Evolutionary conservation across 306 rosid species (phyloP).

Genomic region (Parietaria judaica): DNA sequence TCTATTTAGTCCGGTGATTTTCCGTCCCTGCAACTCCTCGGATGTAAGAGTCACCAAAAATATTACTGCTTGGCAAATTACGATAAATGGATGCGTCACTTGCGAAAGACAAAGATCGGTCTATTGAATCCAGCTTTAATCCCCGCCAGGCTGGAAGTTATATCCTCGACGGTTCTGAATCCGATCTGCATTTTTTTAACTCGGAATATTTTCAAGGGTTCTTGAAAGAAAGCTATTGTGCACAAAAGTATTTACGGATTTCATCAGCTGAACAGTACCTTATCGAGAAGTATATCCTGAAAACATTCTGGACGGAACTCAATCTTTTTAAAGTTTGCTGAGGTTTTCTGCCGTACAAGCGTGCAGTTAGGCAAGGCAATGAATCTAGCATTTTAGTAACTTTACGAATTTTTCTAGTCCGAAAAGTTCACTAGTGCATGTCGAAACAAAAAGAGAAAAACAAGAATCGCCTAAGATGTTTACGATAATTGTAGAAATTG

Average conservation of each 20-base stretch:
- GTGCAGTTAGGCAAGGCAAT: neutral
- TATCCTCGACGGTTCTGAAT: conserved; percentile 57
- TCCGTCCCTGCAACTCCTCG: too few species aligned
- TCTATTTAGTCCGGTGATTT: too few species aligned
- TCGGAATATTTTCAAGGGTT: neutral
- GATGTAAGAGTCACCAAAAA: too few species aligned
- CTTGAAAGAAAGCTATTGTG: neutral
- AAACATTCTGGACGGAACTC: conserved; percentile 40
- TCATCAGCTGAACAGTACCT: conserved; percentile 33
- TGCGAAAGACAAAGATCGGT: conserved; percentile 67
- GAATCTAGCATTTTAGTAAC: neutral
- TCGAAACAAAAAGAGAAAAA: too few species aligned
- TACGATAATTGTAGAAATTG: too few species aligned
- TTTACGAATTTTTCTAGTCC: too few species aligned
- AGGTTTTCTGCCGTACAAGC: conserved; percentile 36
- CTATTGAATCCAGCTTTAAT: conserved; percentile 78
- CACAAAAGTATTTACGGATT: neutral
- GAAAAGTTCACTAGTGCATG: too few species aligned
- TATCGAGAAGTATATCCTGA: conserved; percentile 80
- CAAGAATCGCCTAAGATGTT: too few species aligned
- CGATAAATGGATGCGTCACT: conserved; percentile 26
- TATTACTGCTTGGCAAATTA: neutral
- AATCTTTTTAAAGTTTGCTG: conserved; percentile 41
- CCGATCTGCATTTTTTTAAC: conserved; percentile 51
- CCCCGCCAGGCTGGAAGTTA: conserved; percentile 44